phyloP scores from a whole-genome alignment of 352 stramenopile genomes.

The Pythium rhizo-oryzae region DNA sequence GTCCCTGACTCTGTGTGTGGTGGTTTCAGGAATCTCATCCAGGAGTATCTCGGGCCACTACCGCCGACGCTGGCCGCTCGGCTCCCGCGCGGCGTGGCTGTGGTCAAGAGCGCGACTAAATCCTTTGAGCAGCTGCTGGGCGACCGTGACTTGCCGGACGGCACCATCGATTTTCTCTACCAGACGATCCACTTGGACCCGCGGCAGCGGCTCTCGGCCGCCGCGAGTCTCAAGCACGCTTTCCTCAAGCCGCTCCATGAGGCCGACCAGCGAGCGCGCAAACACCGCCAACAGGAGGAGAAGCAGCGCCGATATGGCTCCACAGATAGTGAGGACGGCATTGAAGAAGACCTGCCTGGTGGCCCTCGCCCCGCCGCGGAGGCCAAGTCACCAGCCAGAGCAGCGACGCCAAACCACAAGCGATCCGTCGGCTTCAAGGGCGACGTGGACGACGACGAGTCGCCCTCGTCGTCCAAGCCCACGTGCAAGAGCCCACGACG shows the following conservation, averaged over 20 bases:
- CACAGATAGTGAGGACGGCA: slow-evolving; percentile 54
- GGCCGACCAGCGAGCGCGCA: slow-evolving; percentile 44
- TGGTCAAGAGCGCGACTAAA: slow-evolving; percentile 42
- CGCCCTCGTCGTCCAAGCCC: background rate
- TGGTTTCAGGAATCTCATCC: slow-evolving; percentile 71
- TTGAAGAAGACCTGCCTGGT: slow-evolving; percentile 79
- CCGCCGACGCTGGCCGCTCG: slow-evolving; percentile 42
- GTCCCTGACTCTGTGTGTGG: too few relatives aligned
- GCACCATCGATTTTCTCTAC: slow-evolving; percentile 68
- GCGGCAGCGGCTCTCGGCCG: slow-evolving; percentile 51
- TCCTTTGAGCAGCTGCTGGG: slow-evolving; percentile 52
- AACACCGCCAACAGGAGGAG: slow-evolving; percentile 47
- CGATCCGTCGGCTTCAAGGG: slow-evolving; percentile 14
- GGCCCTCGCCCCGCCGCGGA: slow-evolving; percentile 11
- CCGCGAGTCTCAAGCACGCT: slow-evolving; percentile 53
- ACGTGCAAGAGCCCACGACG: slow-evolving; percentile 4
- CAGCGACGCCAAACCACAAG: slow-evolving; percentile 15
- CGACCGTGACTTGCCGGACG: slow-evolving; percentile 45
- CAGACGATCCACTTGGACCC: slow-evolving; percentile 69
- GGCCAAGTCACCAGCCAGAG: slow-evolving; percentile 14
- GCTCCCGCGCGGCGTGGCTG: slow-evolving; percentile 53
- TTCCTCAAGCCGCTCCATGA: slow-evolving; percentile 62
- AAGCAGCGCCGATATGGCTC: slow-evolving; percentile 29
- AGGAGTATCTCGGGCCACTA: slow-evolving; percentile 65
- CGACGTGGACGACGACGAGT: background rate